These are phyloP conservation scores for Populus davidiana DNA, from an alignment of 345 rosid species.

Conservation along the genomic window DNA sequence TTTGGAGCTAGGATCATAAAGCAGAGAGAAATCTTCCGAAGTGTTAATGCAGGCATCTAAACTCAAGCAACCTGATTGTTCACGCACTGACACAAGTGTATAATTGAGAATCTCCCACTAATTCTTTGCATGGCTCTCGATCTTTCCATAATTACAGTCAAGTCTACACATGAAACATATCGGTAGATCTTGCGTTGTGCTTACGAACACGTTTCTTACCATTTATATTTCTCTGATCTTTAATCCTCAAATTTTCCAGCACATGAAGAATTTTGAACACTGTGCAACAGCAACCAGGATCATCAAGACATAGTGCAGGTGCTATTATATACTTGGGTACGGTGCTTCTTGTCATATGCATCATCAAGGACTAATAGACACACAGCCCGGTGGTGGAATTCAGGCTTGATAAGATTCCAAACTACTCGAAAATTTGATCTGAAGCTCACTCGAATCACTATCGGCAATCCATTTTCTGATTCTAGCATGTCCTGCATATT, in stretches of 20 bases:
- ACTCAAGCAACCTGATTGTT: neutral
- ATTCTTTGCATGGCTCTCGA: neutral
- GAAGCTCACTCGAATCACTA: constrained; percentile 40
- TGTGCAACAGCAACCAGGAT: neutral
- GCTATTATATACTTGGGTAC: constrained; percentile 38
- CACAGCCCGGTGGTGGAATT: constrained; percentile 44
- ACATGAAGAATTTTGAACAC: neutral
- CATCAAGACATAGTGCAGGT: constrained; percentile 26
- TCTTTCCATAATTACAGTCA: neutral
- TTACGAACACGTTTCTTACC: neutral
- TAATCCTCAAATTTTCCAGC: neutral
- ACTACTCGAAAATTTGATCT: constrained; percentile 51
- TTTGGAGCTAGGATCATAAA: neutral
- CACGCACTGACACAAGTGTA: neutral
- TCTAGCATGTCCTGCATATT: constrained; percentile 74
- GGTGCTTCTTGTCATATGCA: constrained; percentile 33
- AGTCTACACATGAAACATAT: neutral
- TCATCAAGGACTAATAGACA: constrained; percentile 46
- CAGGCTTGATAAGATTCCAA: constrained; percentile 53
- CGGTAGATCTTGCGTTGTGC: neutral
- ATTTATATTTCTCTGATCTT: neutral
- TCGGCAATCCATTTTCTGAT: constrained; percentile 62
- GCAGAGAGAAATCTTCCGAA: neutral
- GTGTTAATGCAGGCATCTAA: neutral
- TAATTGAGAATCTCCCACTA: neutral